Evolutionary conservation across 2,329 filamentous ascomycete genomes (phyloP), one percentile per base, ranked within the genome.

Genomic region (Clonostachys rhizophaga): DNA sequence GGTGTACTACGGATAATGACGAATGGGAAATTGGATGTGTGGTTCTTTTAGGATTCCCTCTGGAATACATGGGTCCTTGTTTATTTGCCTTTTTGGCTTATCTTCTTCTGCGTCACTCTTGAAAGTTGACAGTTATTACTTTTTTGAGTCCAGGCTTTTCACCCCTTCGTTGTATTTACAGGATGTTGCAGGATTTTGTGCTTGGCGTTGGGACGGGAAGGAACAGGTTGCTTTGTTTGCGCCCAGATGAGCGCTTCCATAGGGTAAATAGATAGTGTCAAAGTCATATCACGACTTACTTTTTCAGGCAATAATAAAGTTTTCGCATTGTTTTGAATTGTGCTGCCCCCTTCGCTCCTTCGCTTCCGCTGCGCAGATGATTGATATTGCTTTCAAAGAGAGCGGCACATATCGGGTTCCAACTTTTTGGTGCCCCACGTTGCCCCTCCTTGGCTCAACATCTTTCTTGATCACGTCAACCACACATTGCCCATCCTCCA

Each of bases 361-460:
- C 9, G 18, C 17, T 18, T 30, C 33, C 10, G 13, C 17, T 17
- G 12, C 7, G 20, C 18, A 20, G 18, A 13, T 20, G 17, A 17
- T 40, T 40, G 39, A 30, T 30, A 24, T 17, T 42, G 18, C n/a
- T n/a, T 42, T 24, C 17, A 20, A 17, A 14, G n/a, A 42, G 12
- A n/a, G 33, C 16, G 40, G 33, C 40, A 17, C 14, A 18, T 11
- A 30, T 24, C 40, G 40, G 24, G 24, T 30, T 30, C 24, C 24
- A 30, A 30, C 24, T 30, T 30, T 40, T 40, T 41, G 40, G n/a
- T 34, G 44, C 44, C 44, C 44, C 44, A 45, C 44, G 34, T 37
- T 45, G 44, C 44, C 44, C 44, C 44, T 45, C 44, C 35, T 20
- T 20, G 18, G 24, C 12, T n/a, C 13, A 13, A 18, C 40, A 41